Evolutionary conservation across 305 asterid genomes (phyloP), one percentile per base, ranked within the genome.

Genomic region (Solanum chacoense): DNA sequence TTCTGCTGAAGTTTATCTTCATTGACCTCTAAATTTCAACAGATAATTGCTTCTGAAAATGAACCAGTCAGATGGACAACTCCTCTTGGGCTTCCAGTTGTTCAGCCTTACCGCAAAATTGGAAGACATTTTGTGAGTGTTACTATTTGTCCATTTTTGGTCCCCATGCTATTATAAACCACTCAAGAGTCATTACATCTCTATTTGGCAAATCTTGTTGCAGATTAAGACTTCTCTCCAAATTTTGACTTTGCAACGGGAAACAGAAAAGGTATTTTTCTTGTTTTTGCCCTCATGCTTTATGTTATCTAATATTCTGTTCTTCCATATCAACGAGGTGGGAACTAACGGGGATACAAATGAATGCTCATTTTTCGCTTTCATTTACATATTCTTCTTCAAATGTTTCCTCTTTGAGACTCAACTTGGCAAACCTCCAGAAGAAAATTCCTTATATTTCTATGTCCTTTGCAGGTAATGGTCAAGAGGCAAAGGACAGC

Each of bases 51-150:
- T 89, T 92, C 95, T 18, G 97, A 94, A 92, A 97, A 97, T 87
- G 93, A 95, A 88, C 94, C 99, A 16, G 99, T 97, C 92, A 85
- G 91, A 84, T 97, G 99, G 99, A 96, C 97, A 86, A 97, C 98
- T 92, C 99, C 99, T 65, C 98, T 97, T 77, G 99, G 99, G 88
- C 98, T 97, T 86, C 99, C 99, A 35, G 99, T 97, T 89, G 99
- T 97, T 91, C 99, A 97, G 94, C 99, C 99, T 80, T 97, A 97
- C 91, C 98, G 95, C 88, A 91, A 92, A 90, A 8, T 89, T 81
- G 96, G 96, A 94, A 92, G 94, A 88, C 98, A 93, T 89, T 90
- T 94, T 85, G 99, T 96, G 88, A 94, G 98, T 91, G 59, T 88
- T 81, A 72, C 80, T 55, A 80, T 40, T 24, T 69, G 24, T 84